A percentile compares a stretch with the other conserved stretches of the same genome.
phyloP scores from a whole-genome alignment of 768 basidiomycete species.

The Hysterangium stoloniferum region DNA sequence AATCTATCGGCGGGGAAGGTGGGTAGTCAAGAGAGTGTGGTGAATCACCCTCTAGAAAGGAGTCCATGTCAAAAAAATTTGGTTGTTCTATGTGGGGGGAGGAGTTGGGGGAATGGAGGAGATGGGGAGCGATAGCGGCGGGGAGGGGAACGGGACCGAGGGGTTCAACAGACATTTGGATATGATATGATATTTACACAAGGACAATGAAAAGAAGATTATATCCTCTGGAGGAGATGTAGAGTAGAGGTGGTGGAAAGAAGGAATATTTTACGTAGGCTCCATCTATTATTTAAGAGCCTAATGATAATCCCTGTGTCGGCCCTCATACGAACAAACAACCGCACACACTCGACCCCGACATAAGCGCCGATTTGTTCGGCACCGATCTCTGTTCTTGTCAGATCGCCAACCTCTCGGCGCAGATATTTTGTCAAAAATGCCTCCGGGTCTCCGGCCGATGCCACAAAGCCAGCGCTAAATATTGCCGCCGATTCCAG shows the following conservation, averaged over 20 bases:
- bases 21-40: background rate
- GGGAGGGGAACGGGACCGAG: slow-evolving; percentile 1
- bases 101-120: slow-evolving; percentile 2
- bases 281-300: no score
- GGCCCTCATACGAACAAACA: background rate
- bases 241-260: no score
- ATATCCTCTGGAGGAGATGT: background rate
- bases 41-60: background rate
- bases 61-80: slow-evolving; percentile 10
- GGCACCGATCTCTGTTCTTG: background rate
- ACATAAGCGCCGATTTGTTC: no score
- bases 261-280: no score
- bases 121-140: slow-evolving; percentile 10
- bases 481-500: background rate
- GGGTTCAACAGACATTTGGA: slow-evolving; percentile 6
- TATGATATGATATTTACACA: background rate
- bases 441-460: background rate
- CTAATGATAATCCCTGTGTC: no score
- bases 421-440: background rate
- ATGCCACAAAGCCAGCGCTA: slow-evolving; percentile 10
- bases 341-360: background rate
- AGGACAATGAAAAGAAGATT: background rate
- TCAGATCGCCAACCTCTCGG: background rate
- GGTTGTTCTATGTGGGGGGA: background rate
- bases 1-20: background rate